Conservation (phyloP, 139 green algal species). For the Raphidocelis subcapitata region DNA sequence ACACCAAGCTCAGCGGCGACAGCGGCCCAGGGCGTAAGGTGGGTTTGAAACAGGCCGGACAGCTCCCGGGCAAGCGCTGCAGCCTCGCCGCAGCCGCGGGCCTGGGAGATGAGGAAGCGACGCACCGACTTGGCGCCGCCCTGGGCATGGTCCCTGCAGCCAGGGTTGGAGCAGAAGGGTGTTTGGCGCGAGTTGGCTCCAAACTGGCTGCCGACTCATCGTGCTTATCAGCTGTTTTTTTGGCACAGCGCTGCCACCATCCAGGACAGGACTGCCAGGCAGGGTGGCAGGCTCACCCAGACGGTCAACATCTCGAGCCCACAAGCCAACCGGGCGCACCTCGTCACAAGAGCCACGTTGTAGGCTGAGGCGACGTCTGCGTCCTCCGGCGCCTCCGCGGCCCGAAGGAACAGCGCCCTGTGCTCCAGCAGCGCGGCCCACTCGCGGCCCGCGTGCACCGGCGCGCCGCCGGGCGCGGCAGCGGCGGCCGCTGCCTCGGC, state of each 20-base stretch:
- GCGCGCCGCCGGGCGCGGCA: too few species aligned
- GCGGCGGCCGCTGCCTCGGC: too few species aligned
- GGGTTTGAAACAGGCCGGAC: constrained; percentile 18
- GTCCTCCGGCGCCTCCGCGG: constrained; percentile 4
- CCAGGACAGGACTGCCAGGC: too few species aligned
- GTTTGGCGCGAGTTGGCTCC: too few species aligned
- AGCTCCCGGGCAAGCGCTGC: constrained; percentile 3
- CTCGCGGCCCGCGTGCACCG: too few species aligned
- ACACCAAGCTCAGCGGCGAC: constrained; percentile 12
- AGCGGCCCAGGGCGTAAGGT: constrained; percentile 36
- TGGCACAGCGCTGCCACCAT: too few species aligned
- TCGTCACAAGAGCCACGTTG: background rate
- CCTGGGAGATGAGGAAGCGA: constrained; percentile 27
- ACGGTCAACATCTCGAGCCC: too few species aligned
- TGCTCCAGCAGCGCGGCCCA: background rate
- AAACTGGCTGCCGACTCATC: too few species aligned
- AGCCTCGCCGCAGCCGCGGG: constrained; percentile 3
- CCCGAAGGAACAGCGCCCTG: constrained; percentile 22
- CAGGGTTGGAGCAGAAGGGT: too few species aligned
- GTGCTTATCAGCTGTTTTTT: too few species aligned
- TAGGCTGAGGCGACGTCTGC: constrained; percentile 11
- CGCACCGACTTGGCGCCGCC: background rate
- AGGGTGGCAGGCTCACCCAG: too few species aligned
- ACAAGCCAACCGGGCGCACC: too few species aligned
- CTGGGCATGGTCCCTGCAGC: background rate